Conservation (phyloP, 768 basidiomycete genomes). For the Mycena pura region DNA sequence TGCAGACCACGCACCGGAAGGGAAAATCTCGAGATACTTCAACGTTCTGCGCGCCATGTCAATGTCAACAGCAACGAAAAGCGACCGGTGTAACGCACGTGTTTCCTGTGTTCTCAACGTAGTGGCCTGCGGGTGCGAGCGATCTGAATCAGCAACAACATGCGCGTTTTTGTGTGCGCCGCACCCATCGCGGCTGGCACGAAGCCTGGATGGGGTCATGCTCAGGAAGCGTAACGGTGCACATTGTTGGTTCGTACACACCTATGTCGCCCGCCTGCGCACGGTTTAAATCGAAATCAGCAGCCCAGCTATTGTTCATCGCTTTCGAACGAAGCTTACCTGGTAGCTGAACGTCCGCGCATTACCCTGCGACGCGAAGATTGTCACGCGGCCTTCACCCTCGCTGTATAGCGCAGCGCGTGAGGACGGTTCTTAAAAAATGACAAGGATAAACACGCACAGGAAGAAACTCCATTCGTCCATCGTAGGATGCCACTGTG, state of each 20-base stretch:
- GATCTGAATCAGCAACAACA: background rate
- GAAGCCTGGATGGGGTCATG: conserved; percentile 44
- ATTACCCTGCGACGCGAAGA: conserved; percentile 60
- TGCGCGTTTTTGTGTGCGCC: background rate
- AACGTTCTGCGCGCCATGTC: conserved; percentile 36
- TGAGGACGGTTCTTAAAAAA: conserved; percentile 7
- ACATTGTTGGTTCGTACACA: conserved; percentile 33
- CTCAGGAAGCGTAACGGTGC: background rate
- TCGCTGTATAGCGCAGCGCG: conserved; percentile 46
- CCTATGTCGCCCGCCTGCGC: conserved; percentile 69
- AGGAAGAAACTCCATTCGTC: conserved; percentile 71
- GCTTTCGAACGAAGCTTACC: too few relatives aligned
- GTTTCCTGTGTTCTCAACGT: conserved; percentile 61
- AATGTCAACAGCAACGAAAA: too few relatives aligned
- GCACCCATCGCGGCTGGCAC: conserved; percentile 65
- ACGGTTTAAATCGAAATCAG: too few relatives aligned
- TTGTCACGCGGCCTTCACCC: conserved; percentile 59
- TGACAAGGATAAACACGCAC: conserved; percentile 35
- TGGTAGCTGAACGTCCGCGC: conserved; percentile 67
- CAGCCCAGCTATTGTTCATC: too few relatives aligned
- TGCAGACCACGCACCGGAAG: conserved; percentile 42
- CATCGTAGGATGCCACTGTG: conserved; percentile 76
- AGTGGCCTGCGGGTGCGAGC: conserved; percentile 57
- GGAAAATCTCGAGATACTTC: conserved; percentile 56
- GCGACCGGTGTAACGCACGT: conserved; percentile 24